Evolutionary conservation across 768 basidiomycete genomes (phyloP).

Genomic region (Tricholoma saponaceum): DNA sequence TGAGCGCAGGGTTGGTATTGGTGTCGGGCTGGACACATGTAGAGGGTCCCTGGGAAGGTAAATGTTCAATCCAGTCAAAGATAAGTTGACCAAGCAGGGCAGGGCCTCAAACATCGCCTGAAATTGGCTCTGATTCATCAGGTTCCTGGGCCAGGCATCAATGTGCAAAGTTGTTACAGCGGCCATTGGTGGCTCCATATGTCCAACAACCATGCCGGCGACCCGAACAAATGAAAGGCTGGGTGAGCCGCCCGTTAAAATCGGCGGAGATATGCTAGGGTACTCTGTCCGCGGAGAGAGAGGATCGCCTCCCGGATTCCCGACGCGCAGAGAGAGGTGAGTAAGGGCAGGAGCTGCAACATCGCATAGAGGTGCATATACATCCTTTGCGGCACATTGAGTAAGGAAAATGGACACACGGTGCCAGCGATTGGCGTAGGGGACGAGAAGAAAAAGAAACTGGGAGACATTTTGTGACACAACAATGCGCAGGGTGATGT

Average conservation of each 20-base stretch:
- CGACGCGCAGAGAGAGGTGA: slow-evolving; percentile 35
- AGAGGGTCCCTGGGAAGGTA: slow-evolving; percentile 29
- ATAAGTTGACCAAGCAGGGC: slow-evolving; percentile 36
- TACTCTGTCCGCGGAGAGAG: slow-evolving; percentile 27
- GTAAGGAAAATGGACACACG: slow-evolving; percentile 29
- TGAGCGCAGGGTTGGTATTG: slow-evolving; percentile 29
- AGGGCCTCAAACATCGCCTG: slow-evolving; percentile 28
- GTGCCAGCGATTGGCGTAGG: slow-evolving; percentile 36
- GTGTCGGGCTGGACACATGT: slow-evolving; percentile 22
- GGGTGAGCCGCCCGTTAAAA: slow-evolving; percentile 29
- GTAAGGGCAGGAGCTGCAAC: slow-evolving; percentile 30
- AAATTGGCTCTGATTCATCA: slow-evolving; percentile 33
- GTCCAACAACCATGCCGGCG: slow-evolving; percentile 36
- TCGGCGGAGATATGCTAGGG: slow-evolving; percentile 21
- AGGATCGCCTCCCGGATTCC: slow-evolving; percentile 18
- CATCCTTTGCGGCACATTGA: slow-evolving; percentile 19
- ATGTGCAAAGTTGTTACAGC: slow-evolving; percentile 38
- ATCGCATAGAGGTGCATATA: slow-evolving; percentile 23
- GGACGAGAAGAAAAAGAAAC: slow-evolving; percentile 26
- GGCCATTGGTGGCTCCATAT: slow-evolving; percentile 32
- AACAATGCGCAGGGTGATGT: slow-evolving; percentile 29
- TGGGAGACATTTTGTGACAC: slow-evolving; percentile 19
- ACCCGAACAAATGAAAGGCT: slow-evolving; percentile 37
- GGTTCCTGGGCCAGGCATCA: slow-evolving; percentile 34
- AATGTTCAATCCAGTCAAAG: slow-evolving; percentile 36